Evolutionary conservation across 1,284 basidiomycete genomes (phyloP), one percentile per base, ranked within the genome.

Genomic region (Crucibulum cyathiforme): DNA sequence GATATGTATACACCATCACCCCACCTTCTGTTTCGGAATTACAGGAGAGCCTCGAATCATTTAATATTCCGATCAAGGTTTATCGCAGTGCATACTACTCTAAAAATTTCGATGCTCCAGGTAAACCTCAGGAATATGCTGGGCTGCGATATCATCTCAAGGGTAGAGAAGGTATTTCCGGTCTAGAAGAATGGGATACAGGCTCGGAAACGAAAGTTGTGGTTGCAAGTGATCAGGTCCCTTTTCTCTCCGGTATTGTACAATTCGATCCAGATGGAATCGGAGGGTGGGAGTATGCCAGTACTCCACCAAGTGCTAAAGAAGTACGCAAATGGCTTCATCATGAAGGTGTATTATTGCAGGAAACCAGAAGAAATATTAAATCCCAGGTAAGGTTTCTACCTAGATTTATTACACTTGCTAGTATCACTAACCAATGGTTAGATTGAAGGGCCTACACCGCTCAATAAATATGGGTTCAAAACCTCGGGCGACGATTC

Each of bases 1-100:
- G 72, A 45, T 90, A 85, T 74, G 67, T 77, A 34, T 95, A 90
- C 65, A 70, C 75, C 3, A 58, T 68, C 3, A 63, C 74, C 6
- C 88, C 94, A 0, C 94, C 94, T 2, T 76, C 84, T 2, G 57
- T 73, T 2, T 67, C 73, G 0, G 79, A 88, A 9, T 80, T 97
- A 0, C 59, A 86, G 10, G 70, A 70, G 4, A 85, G 81, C 31
- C 74, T 93, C 45, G 84, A 86, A 46, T 67, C 72, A 1, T 77
- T 82, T 62, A 82, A 82, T 8, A 73, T 94, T 10, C 86, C 88
- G 2, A 77, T 74, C 38, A 88, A 88, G 63, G 73, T 93, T 24
- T 96, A 98, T 73, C 84, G 81, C 19, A 80, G 86, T 19, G 93
- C 96, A 0, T 91, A 86, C 73, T 98, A 95, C 72, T 93, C 93